A percentile compares a stretch with the other conserved stretches of the same genome.
Evolutionary conservation across 1,139 yeast genomes (phyloP).

Genomic region (Kurtzmaniella quercitrusa): DNA sequence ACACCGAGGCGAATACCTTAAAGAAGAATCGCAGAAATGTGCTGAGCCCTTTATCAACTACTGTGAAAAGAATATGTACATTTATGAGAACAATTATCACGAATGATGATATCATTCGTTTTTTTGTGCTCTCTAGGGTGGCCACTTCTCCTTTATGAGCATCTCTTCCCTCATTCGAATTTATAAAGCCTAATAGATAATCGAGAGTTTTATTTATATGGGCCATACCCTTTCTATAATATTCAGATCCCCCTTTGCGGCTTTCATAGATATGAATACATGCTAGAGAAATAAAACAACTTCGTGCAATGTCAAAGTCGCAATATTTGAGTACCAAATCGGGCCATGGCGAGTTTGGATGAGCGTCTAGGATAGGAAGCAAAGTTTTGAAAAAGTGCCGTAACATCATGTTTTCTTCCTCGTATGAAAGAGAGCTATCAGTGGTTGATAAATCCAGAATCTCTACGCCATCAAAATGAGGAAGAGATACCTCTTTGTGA

Average conservation of each 20-base stretch:
- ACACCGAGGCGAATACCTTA: constrained; percentile 45
- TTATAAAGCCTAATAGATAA: constrained; percentile 36
- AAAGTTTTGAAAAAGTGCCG: constrained; percentile 51
- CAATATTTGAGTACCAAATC: constrained; percentile 51
- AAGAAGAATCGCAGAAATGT: constrained; percentile 45
- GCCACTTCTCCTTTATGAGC: neutral
- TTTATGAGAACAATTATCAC: constrained; percentile 47
- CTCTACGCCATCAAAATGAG: neutral
- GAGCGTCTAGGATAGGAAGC: constrained; percentile 49
- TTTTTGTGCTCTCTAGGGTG: constrained; percentile 15
- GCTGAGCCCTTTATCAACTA: constrained; percentile 49
- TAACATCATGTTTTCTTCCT: constrained; percentile 47
- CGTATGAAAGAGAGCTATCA: constrained; percentile 19
- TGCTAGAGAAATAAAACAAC: constrained; percentile 50
- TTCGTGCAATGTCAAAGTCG: constrained; percentile 50
- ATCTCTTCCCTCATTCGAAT: neutral
- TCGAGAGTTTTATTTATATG: constrained; percentile 53
- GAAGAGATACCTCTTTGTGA: neutral
- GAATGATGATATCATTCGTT: constrained; percentile 39
- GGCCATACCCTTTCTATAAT: constrained; percentile 44
- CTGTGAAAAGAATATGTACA: constrained; percentile 48
- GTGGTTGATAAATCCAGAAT: neutral
- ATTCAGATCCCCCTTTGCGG: constrained; percentile 42
- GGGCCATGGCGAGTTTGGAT: constrained; percentile 58
- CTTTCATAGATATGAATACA: constrained; percentile 52